Conservation (phyloP, 768 basidiomycete genomes). For the Amanita polypyramis region DNA sequence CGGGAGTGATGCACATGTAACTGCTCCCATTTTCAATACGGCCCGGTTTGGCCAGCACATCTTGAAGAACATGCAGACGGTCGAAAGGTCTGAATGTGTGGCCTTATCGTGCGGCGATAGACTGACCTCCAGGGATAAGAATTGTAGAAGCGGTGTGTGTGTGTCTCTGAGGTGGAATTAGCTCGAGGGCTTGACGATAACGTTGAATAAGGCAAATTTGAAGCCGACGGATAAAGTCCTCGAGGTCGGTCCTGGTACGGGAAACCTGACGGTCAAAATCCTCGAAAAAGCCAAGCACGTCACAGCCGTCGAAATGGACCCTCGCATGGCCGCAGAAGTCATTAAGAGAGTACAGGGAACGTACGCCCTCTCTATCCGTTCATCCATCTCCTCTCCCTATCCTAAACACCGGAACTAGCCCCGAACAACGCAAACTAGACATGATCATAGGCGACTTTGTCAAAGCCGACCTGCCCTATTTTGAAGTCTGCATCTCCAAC, state of each 20-base stretch:
- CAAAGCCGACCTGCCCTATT: constrained; percentile 96
- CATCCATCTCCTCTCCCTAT: constrained; percentile 3
- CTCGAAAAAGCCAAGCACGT: constrained; percentile 89
- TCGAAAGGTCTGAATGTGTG: constrained; percentile 64
- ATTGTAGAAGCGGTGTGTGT: constrained; percentile 5
- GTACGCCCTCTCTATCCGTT: no score
- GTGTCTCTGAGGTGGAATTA: neutral
- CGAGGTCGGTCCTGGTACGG: constrained; percentile 96
- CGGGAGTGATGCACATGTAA: constrained; percentile 35
- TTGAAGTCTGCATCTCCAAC: constrained; percentile 98
- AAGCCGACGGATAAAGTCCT: constrained; percentile 93
- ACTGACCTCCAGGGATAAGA: neutral
- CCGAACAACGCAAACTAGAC: constrained; percentile 91
- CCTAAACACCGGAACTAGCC: constrained; percentile 34
- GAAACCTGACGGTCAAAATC: constrained; percentile 91
- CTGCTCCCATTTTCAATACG: constrained; percentile 92
- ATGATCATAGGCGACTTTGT: constrained; percentile 97
- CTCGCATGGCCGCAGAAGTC: constrained; percentile 96
- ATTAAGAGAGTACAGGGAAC: constrained; percentile 96
- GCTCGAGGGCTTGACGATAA: neutral
- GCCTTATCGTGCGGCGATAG: constrained; percentile 1
- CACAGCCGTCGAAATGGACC: constrained; percentile 95
- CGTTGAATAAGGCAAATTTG: constrained; percentile 59
- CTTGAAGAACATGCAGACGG: constrained; percentile 85
- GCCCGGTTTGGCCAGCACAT: constrained; percentile 97